Evolutionary conservation across 257 asterid species (phyloP), one percentile per base, ranked within the genome.

Genomic region (Hygrophila difformis): DNA sequence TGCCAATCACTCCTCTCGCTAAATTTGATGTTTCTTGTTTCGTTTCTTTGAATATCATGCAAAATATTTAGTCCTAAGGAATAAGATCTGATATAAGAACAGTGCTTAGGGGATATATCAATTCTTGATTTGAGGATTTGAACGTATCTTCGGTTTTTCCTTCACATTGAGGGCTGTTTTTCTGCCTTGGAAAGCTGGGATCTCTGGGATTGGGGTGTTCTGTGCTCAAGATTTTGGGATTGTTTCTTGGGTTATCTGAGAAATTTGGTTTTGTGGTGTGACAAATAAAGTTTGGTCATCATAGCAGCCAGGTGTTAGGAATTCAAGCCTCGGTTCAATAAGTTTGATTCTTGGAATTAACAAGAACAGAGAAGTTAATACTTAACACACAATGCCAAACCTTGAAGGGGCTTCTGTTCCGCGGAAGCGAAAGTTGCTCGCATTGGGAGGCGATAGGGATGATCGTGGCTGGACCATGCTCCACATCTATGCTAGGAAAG

Each of bases 381-480:
- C 1, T 13, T 47, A 47, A 29, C 16, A 9, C 21, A 47, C 37
- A 39, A 78, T 87, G 94, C 70, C 56, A 18, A 82, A 62, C 50
- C 66, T 65, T 43, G 82, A 70, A 73, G 63, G 56, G 18, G 81
- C 65, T 40, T 70, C 75, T 12, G 12, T 29, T 57, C 55, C 76
- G 60, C 65, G 75, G 63, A 76, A 65, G 14, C 72, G 72, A 53
- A 74, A 58, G 38, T 40, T 64, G 73, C 61, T 35, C 14, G 47
- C 56, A 65, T 66, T 68, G 5, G 81, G 69, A 41, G 71, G 64
- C 8, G 82, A 81, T 50, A 77, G 65, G 38, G 95, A 88, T 75
- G 97, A 88, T 63, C 81, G 97, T 0, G 97, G 97, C 51, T 88
- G 97, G 97, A 81, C 95, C 41, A 51, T 64, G 56, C 94, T 88